Evolutionary conservation across 2,329 filamentous ascomycete species (phyloP).

Genomic region (Neonectria punicea): DNA sequence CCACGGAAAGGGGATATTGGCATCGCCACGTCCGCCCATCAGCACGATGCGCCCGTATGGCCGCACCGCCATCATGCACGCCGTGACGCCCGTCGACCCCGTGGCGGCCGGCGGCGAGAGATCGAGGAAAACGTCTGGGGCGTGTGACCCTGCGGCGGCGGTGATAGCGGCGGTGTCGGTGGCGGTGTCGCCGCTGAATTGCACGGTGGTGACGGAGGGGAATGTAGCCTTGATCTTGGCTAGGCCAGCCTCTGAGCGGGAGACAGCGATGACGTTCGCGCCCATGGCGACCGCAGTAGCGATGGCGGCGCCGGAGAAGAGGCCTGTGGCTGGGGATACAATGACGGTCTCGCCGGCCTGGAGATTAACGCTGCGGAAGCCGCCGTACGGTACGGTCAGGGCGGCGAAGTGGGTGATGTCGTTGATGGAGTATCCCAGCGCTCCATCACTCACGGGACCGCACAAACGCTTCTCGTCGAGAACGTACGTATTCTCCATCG

Average conservation of each 20-base stretch:
- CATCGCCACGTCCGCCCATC: slow-evolving; percentile 47
- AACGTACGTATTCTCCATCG: slow-evolving; percentile 48
- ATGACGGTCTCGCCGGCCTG: slow-evolving; percentile 61
- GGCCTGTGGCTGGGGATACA: slow-evolving; percentile 60
- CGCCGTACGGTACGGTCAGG: slow-evolving; percentile 56
- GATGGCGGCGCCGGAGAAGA: slow-evolving; percentile 59
- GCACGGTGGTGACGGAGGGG: slow-evolving; percentile 50
- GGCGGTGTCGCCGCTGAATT: slow-evolving; percentile 52
- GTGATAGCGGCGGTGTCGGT: slow-evolving; percentile 51
- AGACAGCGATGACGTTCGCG: slow-evolving; percentile 62
- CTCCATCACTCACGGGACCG: slow-evolving; percentile 26
- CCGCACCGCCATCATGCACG: slow-evolving; percentile 50
- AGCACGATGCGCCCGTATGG: slow-evolving; percentile 37
- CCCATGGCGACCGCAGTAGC: slow-evolving; percentile 61
- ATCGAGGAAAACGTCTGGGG: slow-evolving; percentile 58
- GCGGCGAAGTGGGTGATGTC: slow-evolving; percentile 52
- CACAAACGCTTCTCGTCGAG: slow-evolving; percentile 47
- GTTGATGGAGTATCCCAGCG: slow-evolving; percentile 51
- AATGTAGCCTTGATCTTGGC: slow-evolving; percentile 42
- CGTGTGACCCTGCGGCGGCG: slow-evolving; percentile 35
- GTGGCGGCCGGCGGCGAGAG: slow-evolving; percentile 53
- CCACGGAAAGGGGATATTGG: slow-evolving; percentile 35
- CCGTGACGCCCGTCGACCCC: slow-evolving; percentile 51
- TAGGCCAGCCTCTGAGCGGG: slow-evolving; percentile 53
- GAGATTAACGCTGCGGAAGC: slow-evolving; percentile 54